Evolutionary conservation across 495 filamentous ascomycete species (phyloP), one percentile per base, ranked within the genome.

Genomic region (Daldinia grandis): DNA sequence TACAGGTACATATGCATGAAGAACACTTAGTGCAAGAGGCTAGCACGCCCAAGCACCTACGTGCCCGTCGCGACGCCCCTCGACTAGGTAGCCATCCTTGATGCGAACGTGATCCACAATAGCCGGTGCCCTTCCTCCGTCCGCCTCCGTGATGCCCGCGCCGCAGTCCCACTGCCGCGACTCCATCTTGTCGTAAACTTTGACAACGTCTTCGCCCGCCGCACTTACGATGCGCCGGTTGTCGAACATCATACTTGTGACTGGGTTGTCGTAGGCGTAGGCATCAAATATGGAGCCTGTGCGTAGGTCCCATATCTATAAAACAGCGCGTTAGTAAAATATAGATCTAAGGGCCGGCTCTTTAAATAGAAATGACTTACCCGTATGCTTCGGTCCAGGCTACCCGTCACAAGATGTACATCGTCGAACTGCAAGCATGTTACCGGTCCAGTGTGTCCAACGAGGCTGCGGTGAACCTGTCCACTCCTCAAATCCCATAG

Each of bases 201-300:
- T 99, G 67, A 93, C 93, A 28, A 98, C 93, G 72, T 90, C 90
- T 78, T 98, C 95, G 51, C 94, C 92, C 0, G 93, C 93, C 3
- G 95, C 94, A 49, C 93, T 88, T 7, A 95, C 94, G 67, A 99
- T 99, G 44, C 95, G 89, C 28, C 94, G 89, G 12, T 85, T 83
- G 78, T 99, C 95, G 74, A 99, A 99, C 90, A 95, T 95, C 95
- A 98, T 98, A 83, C 91, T 94, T 25, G 93, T 97, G 68, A 99
- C 87, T 0, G 95, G 90, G 74, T 93, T 85, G 76, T 98, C 93
- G 78, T 98, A 99, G 47, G 95, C 95, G 75, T 92, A 99, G 31
- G 94, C 96, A 76, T 99, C 95, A 76, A 91, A 93, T 71, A 99
- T 98, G 14, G 93, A 94, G 40, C 95, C 95, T 14, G 92, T 99